phyloP scores from a whole-genome alignment of 1,284 basidiomycete genomes.

The Leccinum fuscescens region DNA sequence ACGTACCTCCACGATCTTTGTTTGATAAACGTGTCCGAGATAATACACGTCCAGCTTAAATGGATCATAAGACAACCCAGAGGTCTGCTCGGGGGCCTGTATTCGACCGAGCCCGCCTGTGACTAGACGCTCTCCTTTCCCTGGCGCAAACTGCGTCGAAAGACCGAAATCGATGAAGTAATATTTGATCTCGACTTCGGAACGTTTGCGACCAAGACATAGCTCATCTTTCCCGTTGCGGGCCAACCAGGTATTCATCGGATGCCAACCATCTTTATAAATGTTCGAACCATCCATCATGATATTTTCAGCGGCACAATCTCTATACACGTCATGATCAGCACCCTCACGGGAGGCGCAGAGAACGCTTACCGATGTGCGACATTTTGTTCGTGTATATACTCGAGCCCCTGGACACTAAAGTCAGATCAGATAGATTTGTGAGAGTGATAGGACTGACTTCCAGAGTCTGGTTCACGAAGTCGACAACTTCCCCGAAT shows the following conservation, averaged over 20 bases:
- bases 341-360: neutral
- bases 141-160: neutral
- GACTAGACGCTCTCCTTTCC: neutral
- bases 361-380: slow-evolving; percentile 19
- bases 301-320: slow-evolving; percentile 24
- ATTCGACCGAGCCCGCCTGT: slow-evolving; percentile 3
- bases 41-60: slow-evolving; percentile 23
- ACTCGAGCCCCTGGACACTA: slow-evolving; percentile 27
- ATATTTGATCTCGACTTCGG: slow-evolving; percentile 22
- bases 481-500: slow-evolving; percentile 34
- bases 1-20: slow-evolving; percentile 15
- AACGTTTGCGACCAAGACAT: slow-evolving; percentile 6
- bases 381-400: slow-evolving; percentile 31
- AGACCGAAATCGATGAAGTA: slow-evolving; percentile 32
- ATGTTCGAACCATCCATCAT: slow-evolving; percentile 29
- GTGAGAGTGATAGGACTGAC: slow-evolving; percentile 10
- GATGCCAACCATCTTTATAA: slow-evolving; percentile 30
- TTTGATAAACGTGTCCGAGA: slow-evolving; percentile 17
- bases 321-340: neutral
- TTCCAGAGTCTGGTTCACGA: slow-evolving; percentile 36
- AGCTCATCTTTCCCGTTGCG: slow-evolving; percentile 8
- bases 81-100: slow-evolving; percentile 14
- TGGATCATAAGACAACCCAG: slow-evolving; percentile 16
- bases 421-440: neutral
- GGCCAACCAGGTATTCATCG: slow-evolving; percentile 5